Percentiles rank a stretch among this genome's conserved stretches.
Conservation (phyloP, 1,139 yeast species). For the Pichia inconspicua region DNA sequence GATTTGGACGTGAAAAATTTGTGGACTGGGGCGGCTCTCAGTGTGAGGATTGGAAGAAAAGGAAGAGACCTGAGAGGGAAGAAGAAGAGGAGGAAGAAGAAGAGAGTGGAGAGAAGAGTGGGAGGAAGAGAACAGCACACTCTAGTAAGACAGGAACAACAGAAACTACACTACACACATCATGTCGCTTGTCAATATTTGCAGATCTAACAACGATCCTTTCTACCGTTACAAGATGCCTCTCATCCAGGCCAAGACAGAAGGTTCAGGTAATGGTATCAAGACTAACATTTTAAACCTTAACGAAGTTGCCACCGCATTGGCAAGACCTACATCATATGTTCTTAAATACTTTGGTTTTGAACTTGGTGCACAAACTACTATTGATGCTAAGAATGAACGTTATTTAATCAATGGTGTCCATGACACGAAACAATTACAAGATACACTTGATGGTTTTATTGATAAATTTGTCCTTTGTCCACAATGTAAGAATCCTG, state of each 20-base stretch:
- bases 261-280: slow-evolving; percentile 99
- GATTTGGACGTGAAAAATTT: neutral
- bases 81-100: no score
- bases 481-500: slow-evolving; percentile 95
- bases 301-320: slow-evolving; percentile 88
- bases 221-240: slow-evolving; percentile 99
- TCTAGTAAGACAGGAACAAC: neutral
- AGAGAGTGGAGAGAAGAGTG: neutral
- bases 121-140: no score
- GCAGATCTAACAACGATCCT: slow-evolving; percentile 97
- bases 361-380: slow-evolving; percentile 95
- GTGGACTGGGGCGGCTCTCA: neutral
- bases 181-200: slow-evolving; percentile 87
- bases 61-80: no score
- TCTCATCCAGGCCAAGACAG: slow-evolving; percentile 91
- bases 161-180: neutral
- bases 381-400: slow-evolving; percentile 70
- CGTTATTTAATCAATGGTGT: slow-evolving; percentile 92
- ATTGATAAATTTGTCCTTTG: slow-evolving; percentile 89
- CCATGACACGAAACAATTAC: slow-evolving; percentile 84
- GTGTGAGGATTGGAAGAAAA: neutral
- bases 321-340: slow-evolving; percentile 87
- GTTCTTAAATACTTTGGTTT: slow-evolving; percentile 91
- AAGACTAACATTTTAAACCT: slow-evolving; percentile 90
- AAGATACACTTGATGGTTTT: slow-evolving; percentile 91